Percentiles rank a stretch among this genome's conserved stretches.
phyloP scores from a whole-genome alignment of 1,139 yeast genomes.

The Magnusiomyces sp. region DNA sequence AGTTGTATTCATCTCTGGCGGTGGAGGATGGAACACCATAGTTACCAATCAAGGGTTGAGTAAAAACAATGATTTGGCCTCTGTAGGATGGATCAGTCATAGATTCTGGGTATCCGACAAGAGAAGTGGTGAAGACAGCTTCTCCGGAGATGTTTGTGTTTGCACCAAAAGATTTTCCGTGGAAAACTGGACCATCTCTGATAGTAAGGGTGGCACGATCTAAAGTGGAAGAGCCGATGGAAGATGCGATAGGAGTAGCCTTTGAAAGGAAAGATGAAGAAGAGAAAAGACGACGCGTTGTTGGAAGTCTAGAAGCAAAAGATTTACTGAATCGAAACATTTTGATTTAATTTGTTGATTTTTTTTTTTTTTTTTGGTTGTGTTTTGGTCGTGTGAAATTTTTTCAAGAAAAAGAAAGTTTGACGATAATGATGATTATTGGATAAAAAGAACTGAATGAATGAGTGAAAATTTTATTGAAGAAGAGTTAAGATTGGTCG shows the following conservation, averaged over 20 bases:
- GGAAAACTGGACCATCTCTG: conserved; percentile 88
- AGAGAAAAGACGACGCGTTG: conserved; percentile 8
- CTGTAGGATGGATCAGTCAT: conserved; percentile 97
- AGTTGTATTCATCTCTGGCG: conserved; percentile 70
- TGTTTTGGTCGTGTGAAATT: background rate
- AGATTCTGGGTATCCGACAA: conserved; percentile 96
- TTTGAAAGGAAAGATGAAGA: conserved; percentile 25
- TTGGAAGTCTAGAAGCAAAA: background rate
- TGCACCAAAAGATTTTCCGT: conserved; percentile 93
- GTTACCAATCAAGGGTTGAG: conserved; percentile 95
- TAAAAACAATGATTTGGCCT: conserved; percentile 92
- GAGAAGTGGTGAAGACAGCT: conserved; percentile 93
- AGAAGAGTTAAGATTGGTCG: conserved; percentile 6
- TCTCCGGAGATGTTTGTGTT: conserved; percentile 88
- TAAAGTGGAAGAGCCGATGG: conserved; percentile 32
- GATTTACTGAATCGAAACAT: conserved; percentile 15
- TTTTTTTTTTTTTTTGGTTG: background rate
- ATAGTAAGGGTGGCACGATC: conserved; percentile 87
- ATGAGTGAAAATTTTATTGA: background rate
- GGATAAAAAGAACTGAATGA: background rate
- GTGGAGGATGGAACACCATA: conserved; percentile 92
- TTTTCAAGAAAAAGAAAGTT: conserved; percentile 6
- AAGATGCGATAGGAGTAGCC: conserved; percentile 39
- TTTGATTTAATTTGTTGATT: no score
- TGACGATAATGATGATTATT: background rate